These are phyloP conservation scores for Cyclotella cryptica DNA, from an alignment of 108 stramenopile genomes.

Conservation along the genomic window DNA sequence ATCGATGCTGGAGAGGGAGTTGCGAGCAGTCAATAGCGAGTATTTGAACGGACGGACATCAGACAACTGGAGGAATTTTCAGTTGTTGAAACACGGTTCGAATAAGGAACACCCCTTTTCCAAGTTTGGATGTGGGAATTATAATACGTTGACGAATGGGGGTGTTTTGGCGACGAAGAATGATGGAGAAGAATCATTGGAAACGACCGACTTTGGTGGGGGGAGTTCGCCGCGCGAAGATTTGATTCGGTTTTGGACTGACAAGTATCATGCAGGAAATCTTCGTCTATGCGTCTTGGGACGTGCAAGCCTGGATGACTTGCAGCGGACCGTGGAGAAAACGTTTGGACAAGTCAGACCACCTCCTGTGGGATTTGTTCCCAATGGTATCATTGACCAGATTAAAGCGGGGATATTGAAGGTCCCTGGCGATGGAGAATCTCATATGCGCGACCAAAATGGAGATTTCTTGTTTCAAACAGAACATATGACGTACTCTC, in stretches of 20 bases:
- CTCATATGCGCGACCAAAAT: conserved; percentile 31
- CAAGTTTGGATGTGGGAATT: conserved; percentile 96
- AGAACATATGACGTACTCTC: conserved; percentile 75
- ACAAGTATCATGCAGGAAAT: conserved; percentile 89
- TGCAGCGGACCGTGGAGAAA: conserved; percentile 75
- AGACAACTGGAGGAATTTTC: conserved; percentile 93
- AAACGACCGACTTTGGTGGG: conserved; percentile 33
- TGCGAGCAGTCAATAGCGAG: conserved; percentile 96
- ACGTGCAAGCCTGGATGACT: conserved; percentile 78
- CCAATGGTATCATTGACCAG: conserved; percentile 58
- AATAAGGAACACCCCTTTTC: conserved; percentile 79
- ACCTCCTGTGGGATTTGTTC: conserved; percentile 44
- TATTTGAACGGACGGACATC: conserved; percentile 92
- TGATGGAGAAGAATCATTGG: conserved; percentile 43
- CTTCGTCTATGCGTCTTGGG: conserved; percentile 92
- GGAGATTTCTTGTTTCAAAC: conserved; percentile 62
- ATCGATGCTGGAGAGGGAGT: conserved; percentile 90
- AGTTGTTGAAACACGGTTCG: conserved; percentile 74
- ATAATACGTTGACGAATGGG: conserved; percentile 85
- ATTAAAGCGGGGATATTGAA: conserved; percentile 49
- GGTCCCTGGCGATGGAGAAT: conserved; percentile 16
- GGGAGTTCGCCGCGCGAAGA: conserved; percentile 65
- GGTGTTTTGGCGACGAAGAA: conserved; percentile 49
- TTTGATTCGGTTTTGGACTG: conserved; percentile 73
- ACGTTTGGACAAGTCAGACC: conserved; percentile 77